phyloP scores from a whole-genome alignment of 345 rosid genomes.

The Citrus glauca region DNA sequence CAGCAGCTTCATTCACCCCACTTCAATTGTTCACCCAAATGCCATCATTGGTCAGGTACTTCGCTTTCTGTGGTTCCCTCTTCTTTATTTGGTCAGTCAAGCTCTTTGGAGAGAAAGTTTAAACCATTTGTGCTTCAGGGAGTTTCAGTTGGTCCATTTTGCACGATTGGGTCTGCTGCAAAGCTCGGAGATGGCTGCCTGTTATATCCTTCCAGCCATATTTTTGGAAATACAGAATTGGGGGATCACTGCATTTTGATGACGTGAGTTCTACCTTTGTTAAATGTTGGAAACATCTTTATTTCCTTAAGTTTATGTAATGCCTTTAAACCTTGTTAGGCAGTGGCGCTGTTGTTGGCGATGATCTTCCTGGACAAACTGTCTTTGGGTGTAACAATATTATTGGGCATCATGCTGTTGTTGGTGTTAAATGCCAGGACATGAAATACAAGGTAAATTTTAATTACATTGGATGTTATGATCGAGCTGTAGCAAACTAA shows the following conservation, averaged over 20 bases:
- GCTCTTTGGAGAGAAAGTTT: neutral
- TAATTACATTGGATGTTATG: neutral
- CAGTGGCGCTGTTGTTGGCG: constrained; percentile 95
- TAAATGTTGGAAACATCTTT: neutral
- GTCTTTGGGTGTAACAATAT: constrained; percentile 62
- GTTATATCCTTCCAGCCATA: constrained; percentile 68
- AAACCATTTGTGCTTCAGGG: constrained; percentile 38
- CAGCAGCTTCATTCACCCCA: constrained; percentile 53
- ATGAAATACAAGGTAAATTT: constrained; percentile 71
- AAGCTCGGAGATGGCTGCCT: constrained; percentile 76
- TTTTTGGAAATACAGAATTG: constrained; percentile 71
- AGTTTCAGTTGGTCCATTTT: constrained; percentile 77
- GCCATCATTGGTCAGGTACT: constrained; percentile 74
- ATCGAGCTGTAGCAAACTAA: neutral
- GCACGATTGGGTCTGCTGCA: constrained; percentile 74
- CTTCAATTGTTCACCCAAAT: constrained; percentile 69
- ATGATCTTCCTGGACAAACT: constrained; percentile 75
- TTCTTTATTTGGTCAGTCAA: neutral
- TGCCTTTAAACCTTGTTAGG: constrained; percentile 39
- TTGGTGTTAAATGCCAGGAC: constrained; percentile 94
- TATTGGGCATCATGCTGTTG: constrained; percentile 74
- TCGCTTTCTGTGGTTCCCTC: neutral
- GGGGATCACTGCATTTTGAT: constrained; percentile 72
- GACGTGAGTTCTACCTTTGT: constrained; percentile 53
- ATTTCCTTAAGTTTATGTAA: constrained; percentile 4